Base-by-base conservation (phyloP, 2,329 filamentous ascomycete species). In the Keithomyces neogunnii region DNA sequence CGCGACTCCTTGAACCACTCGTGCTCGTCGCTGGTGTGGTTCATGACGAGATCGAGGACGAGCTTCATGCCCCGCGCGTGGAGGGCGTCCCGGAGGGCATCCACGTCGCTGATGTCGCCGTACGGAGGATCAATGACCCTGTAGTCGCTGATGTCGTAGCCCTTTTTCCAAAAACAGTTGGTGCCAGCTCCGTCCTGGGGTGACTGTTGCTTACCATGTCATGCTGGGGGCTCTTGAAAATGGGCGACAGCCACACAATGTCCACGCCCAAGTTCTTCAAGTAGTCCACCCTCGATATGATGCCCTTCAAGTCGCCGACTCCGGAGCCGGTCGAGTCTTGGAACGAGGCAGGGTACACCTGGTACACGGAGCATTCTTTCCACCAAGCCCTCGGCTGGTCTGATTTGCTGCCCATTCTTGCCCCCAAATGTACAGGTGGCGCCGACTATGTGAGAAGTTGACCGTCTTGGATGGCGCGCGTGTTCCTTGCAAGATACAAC, bases 121-220 rank as follows among this genome's bases (percentile, higher is more conserved):
- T 88, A 89, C 13, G 75, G 75, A 2, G 78, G 72, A 56, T 88
- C 76, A 48, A 90, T 82, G 35, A 69, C 73, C 57, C 79, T 75
- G 58, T 89, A 89, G 64, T 89, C 78, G 10, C 78, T 77, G 49
- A 88, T 78, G 60, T 88, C 86, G 62, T 88, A 88, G 40, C 84
- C 71, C 84, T 71, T 49, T 19, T 26, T 50, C 43, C 28, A 39
- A 40, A 6, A 6, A 35, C 10, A 6, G 33, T 35, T 10, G 10
- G 5, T 10, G 47, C 39, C 19, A 42, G 13, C 9, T 7, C 29
- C 19, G n/a, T 29, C 45, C 30, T 29, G 26, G 11, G 10, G 26
- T 38, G 56, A 36, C 26, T 26, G 29, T 40, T 29, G 36, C 62
- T 19, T 53, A 71, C 68, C 83, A 88, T 86, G 59, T 88, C 85